phyloP scores from a whole-genome alignment of 2,329 filamentous ascomycete genomes.

The Clarireedia monteithiana region DNA sequence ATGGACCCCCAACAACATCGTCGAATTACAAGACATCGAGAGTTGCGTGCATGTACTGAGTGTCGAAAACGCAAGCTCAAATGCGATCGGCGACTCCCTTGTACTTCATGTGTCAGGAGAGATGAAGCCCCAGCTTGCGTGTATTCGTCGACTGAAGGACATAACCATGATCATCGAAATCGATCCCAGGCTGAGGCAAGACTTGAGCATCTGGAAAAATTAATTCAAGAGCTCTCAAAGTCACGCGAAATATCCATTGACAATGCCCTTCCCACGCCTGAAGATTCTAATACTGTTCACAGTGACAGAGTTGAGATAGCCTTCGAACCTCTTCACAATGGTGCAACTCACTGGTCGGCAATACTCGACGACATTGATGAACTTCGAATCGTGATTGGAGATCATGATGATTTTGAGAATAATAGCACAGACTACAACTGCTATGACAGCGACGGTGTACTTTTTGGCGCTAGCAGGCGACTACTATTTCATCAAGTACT shows the following conservation, averaged over 20 bases:
- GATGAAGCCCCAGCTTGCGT: constrained; percentile 12
- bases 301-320: background rate
- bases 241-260: background rate
- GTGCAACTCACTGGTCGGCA: constrained; percentile 20
- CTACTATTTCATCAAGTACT: constrained; percentile 13
- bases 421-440: background rate
- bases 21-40: background rate
- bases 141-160: constrained; percentile 1
- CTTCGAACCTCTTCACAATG: constrained; percentile 6
- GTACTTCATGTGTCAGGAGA: constrained; percentile 14
- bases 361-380: constrained; percentile 21
- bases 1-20: background rate
- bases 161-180: background rate
- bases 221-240: constrained; percentile 9
- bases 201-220: constrained; percentile 13
- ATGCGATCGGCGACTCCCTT: constrained; percentile 18
- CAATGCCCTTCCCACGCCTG: background rate
- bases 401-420: background rate
- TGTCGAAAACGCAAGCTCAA: constrained; percentile 16
- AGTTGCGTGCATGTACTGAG: constrained; percentile 10
- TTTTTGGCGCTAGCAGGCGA: background rate
- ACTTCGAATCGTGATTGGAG: constrained; percentile 8
- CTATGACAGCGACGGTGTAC: background rate
- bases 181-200: constrained; percentile 10
- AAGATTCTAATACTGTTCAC: background rate